phyloP scores from a whole-genome alignment of 208 protist genomes.

The Balamuthia mandrillaris region DNA sequence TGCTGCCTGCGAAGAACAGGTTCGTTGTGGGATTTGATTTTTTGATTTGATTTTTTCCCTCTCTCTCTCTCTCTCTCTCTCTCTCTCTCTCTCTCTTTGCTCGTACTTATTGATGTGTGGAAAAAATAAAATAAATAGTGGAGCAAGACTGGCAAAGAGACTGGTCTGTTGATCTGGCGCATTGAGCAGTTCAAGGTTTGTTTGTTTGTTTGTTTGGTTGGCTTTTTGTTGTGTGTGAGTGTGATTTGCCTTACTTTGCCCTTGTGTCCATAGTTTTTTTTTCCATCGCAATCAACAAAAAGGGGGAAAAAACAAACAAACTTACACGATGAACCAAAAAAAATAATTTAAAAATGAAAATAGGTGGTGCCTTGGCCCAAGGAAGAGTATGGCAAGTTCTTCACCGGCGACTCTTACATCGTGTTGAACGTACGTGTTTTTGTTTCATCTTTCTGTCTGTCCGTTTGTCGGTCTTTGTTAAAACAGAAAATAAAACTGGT shows the following conservation, averaged over 20 bases:
- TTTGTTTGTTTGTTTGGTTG: no score
- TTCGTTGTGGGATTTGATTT: no score
- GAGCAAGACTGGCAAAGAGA: slow-evolving; percentile 5
- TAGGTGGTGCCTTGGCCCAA: slow-evolving; percentile 51
- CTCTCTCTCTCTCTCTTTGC: no score
- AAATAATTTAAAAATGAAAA: no score
- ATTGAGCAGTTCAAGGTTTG: slow-evolving; percentile 50
- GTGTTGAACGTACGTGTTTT: slow-evolving; percentile 51
- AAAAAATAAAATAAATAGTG: no score
- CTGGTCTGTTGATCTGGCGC: slow-evolving; percentile 19
- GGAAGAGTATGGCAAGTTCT: slow-evolving; percentile 67
- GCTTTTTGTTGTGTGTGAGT: no score
- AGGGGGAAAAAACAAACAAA: no score
- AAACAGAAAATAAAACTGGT: neutral
- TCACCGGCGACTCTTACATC: slow-evolving; percentile 72
- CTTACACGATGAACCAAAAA: no score
- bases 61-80: no score
- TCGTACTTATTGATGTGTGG: no score
- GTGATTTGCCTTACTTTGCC: neutral
- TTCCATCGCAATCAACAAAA: no score
- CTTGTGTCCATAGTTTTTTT: neutral
- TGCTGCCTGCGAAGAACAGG: neutral
- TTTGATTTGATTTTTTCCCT: no score
- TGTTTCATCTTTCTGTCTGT: neutral
- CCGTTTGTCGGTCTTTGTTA: neutral